Conservation (phyloP, 23 red algal species). For the Gracilaria vermiculophylla region DNA sequence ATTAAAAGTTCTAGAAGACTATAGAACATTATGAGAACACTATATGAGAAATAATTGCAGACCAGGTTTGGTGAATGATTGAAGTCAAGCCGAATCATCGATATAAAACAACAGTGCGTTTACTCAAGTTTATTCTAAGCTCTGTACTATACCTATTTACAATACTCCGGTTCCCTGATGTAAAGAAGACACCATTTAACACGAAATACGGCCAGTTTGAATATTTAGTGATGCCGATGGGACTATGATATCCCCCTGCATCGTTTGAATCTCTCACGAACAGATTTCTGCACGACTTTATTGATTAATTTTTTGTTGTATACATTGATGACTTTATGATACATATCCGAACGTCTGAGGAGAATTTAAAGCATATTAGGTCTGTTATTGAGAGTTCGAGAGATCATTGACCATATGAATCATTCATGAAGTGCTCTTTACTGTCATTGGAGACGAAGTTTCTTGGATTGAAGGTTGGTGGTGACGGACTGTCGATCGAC, state of each 20-base stretch:
- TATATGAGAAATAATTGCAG: no score
- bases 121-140: no score
- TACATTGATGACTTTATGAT: conserved; percentile 41
- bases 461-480: neutral
- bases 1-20: no score
- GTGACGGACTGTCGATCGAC: neutral
- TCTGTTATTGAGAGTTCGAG: neutral
- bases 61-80: no score
- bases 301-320: neutral
- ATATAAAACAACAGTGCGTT: no score
- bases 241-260: neutral
- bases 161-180: no score
- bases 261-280: conserved; percentile 35
- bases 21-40: no score
- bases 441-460: conserved; percentile 2
- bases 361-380: neutral
- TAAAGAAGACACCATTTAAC: conserved; percentile 27
- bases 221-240: conserved; percentile 30
- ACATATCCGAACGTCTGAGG: neutral
- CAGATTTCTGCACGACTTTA: neutral
- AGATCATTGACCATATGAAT: neutral
- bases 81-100: no score
- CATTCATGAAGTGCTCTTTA: conserved; percentile 32
- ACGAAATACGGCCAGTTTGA: conserved; percentile 41
- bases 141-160: no score